Conservation (phyloP, 305 asterid genomes). For the Stenogyne calaminthoides region DNA sequence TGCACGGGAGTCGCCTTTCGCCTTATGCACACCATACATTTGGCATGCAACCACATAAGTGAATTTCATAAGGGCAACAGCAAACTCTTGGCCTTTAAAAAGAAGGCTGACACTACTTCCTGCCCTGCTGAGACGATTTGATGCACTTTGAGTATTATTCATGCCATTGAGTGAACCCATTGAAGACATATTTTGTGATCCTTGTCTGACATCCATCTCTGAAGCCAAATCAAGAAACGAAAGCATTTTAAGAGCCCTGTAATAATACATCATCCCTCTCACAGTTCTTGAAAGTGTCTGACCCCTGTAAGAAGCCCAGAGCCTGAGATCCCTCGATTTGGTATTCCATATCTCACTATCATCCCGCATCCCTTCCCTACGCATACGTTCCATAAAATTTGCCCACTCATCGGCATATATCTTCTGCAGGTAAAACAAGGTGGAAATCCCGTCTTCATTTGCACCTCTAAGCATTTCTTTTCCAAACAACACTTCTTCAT, state of each 20-base stretch:
- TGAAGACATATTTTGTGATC: conserved; percentile 58
- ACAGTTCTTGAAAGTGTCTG: conserved; percentile 93
- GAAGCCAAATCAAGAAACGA: conserved; percentile 89
- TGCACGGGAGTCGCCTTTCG: conserved; percentile 79
- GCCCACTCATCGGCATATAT: conserved; percentile 91
- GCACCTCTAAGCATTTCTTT: conserved; percentile 79
- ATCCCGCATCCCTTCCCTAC: conserved; percentile 69
- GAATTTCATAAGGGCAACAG: conserved; percentile 79
- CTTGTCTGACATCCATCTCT: conserved; percentile 82
- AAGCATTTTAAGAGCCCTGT: conserved; percentile 91
- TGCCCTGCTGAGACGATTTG: conserved; percentile 59
- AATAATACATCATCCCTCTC: conserved; percentile 97
- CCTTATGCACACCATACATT: conserved; percentile 86
- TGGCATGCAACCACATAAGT: conserved; percentile 94
- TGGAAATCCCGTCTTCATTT: conserved; percentile 90
- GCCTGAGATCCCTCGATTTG: conserved; percentile 73
- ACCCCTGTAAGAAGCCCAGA: conserved; percentile 97
- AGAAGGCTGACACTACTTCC: conserved; percentile 75
- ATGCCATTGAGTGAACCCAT: conserved; percentile 47
- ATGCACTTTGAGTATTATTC: conserved; percentile 42
- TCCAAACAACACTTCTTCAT: conserved; percentile 86
- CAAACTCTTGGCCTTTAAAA: conserved; percentile 78
- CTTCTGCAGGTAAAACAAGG: conserved; percentile 83
- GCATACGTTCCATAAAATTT: conserved; percentile 91
- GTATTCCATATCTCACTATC: conserved; percentile 68